phyloP scores from a whole-genome alignment of 75 land plant species.

The Cupressus sempervirens region DNA sequence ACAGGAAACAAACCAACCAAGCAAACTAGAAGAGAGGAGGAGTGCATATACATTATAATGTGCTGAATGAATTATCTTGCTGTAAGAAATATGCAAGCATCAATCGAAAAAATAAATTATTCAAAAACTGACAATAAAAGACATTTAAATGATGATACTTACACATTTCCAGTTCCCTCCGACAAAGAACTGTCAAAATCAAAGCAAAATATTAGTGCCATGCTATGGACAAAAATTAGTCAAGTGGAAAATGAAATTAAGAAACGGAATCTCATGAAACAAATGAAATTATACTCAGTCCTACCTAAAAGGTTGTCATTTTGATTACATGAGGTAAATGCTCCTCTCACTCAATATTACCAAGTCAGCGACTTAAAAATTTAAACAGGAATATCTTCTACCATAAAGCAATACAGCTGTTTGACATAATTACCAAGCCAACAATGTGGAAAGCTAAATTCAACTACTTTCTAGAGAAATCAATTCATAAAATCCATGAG shows the following conservation, averaged over 20 bases:
- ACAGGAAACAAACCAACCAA: not conserved
- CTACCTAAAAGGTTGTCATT: not conserved
- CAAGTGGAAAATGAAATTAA: not conserved
- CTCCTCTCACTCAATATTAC: not conserved
- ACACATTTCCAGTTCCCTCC: conserved; percentile 99
- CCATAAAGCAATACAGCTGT: not conserved
- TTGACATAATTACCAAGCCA: not conserved
- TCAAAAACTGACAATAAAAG: not conserved
- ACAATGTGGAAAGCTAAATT: not conserved
- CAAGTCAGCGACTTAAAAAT: not conserved
- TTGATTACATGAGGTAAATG: not conserved
- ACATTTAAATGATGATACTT: conserved; percentile 22
- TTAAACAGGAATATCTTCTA: not conserved
- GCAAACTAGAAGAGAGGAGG: not conserved
- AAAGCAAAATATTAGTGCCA: not conserved
- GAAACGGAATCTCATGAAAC: not conserved
- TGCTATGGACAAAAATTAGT: not conserved
- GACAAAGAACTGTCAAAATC: conserved; percentile 83
- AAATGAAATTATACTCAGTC: not conserved
- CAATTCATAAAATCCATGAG: not conserved
- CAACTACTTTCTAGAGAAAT: not conserved
- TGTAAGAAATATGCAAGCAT: conserved; percentile 5
- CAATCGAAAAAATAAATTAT: not conserved
- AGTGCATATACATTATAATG: not conserved
- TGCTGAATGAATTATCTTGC: not conserved